Base-by-base conservation (phyloP, 345 rosid genomes). In the Rhodamnia argentea region DNA sequence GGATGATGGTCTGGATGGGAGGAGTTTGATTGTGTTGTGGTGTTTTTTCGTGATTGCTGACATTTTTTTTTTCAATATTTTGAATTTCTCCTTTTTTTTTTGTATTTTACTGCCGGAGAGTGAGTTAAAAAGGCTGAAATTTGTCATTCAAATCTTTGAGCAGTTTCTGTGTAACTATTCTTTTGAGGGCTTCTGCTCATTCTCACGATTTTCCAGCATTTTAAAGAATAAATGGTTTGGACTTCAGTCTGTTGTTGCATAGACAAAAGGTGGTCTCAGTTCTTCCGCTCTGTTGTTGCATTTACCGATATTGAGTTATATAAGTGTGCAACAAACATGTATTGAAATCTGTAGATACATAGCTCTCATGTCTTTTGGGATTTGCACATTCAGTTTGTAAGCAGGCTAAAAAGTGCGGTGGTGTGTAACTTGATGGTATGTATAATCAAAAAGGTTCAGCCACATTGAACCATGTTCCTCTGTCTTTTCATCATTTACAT, bases 31-130 rank as follows among this genome's bases (percentile, higher is more conserved):
- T 32, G 78, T 18, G 24, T 32, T 70, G 24, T 1, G 13, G 24
- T 16, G 24, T 24, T 64, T 64, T 70, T 18, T 70, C 44, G 47
- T 70, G 44, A 70, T 70, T 70, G 78, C 24, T 70, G 47, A 32
- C 78, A 27, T 37, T 64, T 64, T 27, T 37, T 37, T 8, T 7
- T 0, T 32, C 44, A 18, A 16, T 32, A 1, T 32, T 16, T 32
- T 0, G 9, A 16, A 64, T 8, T 62, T 18, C 78, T 64, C 78
- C 3, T 9, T 32, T 0, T 64, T 0, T 32, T 8, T 0, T 32
- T 8, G 1, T 64, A 8, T 16, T 64, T 29, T 15, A 32, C 23
- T 64, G 16, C 24, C 78, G 4, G 78, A 32, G 44, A 64, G 44
- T 64, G 14, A 32, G 24, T 64, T 64, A 16, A 32, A 18, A 2